These are phyloP conservation scores for Penicillium sp. DNA, from an alignment of 2,329 filamentous ascomycete genomes.

Conservation along the genomic window DNA sequence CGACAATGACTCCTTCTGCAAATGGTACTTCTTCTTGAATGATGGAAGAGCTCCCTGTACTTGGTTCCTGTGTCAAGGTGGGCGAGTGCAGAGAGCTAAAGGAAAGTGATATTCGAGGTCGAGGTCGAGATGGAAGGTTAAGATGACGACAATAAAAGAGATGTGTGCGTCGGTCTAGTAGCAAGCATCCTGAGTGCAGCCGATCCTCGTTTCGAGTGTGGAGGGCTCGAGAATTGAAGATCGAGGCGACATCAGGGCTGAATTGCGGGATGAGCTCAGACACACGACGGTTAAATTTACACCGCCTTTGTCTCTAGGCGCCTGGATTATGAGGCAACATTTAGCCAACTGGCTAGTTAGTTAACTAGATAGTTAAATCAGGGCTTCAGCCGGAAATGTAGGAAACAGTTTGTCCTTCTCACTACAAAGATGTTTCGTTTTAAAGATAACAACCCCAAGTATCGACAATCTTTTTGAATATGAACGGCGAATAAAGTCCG, in stretches of 20 bases:
- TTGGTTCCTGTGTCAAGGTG: not conserved
- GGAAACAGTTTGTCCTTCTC: no score
- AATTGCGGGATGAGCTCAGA: constrained; percentile 8
- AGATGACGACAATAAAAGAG: not conserved
- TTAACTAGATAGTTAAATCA: no score
- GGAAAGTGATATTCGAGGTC: not conserved
- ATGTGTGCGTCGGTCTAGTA: not conserved
- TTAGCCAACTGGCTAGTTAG: not conserved
- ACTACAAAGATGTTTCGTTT: no score
- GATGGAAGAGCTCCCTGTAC: not conserved
- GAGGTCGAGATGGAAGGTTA: not conserved
- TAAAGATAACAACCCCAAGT: no score
- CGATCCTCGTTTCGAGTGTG: not conserved
- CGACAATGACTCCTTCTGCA: not conserved
- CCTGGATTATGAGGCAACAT: not conserved
- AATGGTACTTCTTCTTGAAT: not conserved
- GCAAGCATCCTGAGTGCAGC: constrained; percentile 2
- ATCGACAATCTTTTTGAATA: no score
- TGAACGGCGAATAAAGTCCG: no score
- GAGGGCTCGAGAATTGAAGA: constrained; percentile 1
- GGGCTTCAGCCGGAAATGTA: no score
- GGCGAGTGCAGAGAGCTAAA: not conserved
- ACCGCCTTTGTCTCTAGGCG: not conserved
- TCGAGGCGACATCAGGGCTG: not conserved
- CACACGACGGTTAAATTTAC: not conserved